Evolutionary conservation across 495 filamentous ascomycete species (phyloP).

Genomic region (Aspergillus asperescens): DNA sequence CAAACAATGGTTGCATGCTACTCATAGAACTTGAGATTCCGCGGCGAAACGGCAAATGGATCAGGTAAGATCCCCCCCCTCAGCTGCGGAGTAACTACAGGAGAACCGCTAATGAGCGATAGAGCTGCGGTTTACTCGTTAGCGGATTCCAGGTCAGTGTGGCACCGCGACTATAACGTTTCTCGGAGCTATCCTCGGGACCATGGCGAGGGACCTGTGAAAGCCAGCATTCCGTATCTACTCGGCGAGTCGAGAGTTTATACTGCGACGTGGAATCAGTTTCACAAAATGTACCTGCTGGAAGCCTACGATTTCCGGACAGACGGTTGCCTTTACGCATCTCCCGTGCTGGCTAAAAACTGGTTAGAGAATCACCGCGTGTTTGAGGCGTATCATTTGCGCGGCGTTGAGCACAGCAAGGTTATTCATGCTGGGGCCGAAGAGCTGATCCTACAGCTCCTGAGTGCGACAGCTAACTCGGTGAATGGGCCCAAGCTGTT

Average conservation of each 20-base stretch:
- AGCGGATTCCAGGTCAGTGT: not conserved
- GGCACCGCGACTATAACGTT: not conserved
- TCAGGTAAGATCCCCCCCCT: too few species aligned
- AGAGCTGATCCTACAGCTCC: not conserved
- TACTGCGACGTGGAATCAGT: not conserved
- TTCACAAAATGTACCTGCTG: not conserved
- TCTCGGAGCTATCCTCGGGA: not conserved
- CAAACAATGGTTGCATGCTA: too few species aligned
- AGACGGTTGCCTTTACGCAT: not conserved
- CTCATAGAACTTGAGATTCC: too few species aligned
- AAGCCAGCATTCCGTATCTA: not conserved
- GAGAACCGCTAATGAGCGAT: too few species aligned
- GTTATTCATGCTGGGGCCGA: not conserved
- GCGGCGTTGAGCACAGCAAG: not conserved
- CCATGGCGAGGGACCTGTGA: not conserved
- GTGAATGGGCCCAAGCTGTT: too few species aligned
- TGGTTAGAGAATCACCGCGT: too few species aligned
- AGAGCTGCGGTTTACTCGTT: not conserved
- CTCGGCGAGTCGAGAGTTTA: not conserved
- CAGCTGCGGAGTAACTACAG: too few species aligned
- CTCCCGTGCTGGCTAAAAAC: not conserved
- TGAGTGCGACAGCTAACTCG: too few species aligned
- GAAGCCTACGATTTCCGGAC: not conserved
- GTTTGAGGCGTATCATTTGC: too few species aligned
- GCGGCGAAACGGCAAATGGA: too few species aligned